phyloP scores from a whole-genome alignment of 495 filamentous ascomycete genomes.

The Aspergillus baeticus region DNA sequence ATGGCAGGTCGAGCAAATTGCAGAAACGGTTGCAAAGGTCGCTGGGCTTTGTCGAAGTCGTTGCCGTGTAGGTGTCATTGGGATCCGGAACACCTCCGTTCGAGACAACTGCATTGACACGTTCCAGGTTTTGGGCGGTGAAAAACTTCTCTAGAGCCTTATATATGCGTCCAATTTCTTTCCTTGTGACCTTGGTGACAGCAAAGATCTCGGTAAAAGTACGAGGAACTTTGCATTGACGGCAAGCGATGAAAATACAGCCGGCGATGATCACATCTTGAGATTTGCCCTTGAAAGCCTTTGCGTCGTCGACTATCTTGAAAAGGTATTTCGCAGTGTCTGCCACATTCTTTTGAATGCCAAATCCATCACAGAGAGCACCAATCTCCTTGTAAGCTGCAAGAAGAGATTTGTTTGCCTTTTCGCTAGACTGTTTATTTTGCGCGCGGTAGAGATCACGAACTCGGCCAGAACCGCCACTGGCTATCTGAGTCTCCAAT shows the following conservation, averaged over 20 bases:
- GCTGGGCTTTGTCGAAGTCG: constrained; percentile 74
- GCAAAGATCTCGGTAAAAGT: constrained; percentile 92
- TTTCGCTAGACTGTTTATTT: constrained; percentile 81
- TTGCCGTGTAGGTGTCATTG: constrained; percentile 66
- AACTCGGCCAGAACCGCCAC: constrained; percentile 66
- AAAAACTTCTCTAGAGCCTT: constrained; percentile 90
- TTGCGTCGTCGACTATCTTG: constrained; percentile 88
- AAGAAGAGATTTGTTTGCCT: constrained; percentile 74
- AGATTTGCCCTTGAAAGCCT: constrained; percentile 92
- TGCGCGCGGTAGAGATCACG: constrained; percentile 85
- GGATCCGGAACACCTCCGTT: constrained; percentile 45
- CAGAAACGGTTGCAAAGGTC: constrained; percentile 89
- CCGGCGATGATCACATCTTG: constrained; percentile 92
- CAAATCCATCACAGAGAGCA: constrained; percentile 79
- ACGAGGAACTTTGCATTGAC: constrained; percentile 79
- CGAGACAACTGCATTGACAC: constrained; percentile 47
- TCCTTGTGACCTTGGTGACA: constrained; percentile 90
- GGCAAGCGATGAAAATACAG: constrained; percentile 96
- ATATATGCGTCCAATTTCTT: constrained; percentile 95
- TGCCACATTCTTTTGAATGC: constrained; percentile 73
- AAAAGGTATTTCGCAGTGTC: constrained; percentile 91
- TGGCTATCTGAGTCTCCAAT: constrained; percentile 86
- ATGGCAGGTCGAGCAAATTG: constrained; percentile 70
- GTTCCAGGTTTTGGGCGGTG: constrained; percentile 54
- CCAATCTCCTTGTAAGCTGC: constrained; percentile 88